Evolutionary conservation across 805 yeast genomes (phyloP), one percentile per base, ranked within the genome.

Genomic region (Saccharomycopsis selenospora): DNA sequence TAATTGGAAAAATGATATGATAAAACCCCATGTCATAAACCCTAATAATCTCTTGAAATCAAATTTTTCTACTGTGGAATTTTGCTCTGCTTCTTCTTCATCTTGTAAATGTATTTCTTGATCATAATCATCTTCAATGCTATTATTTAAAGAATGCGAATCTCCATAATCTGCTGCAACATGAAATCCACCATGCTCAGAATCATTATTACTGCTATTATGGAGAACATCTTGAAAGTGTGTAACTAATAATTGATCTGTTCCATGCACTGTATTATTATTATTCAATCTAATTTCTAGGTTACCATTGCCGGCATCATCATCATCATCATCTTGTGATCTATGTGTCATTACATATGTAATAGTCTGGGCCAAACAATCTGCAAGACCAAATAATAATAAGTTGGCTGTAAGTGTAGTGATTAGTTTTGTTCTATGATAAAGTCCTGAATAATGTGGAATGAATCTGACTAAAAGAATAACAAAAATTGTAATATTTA

Each of bases 321-420:
- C 17, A 18, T 24, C 13, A 13, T 11, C 10, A 26, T 33, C 45
- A 11, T 29, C 20, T 20, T 43, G 22, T 14, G 38, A 47, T 36
- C 14, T 27, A 22, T 50, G 44, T 3, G 61, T 51, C 38, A 50
- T 48, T 41, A 67, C 62, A 28, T 72, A 65, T 3, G 76, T 59
- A 3, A 88, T 69, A 2, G 84, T 73, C 63, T 91, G 98, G 0
- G 98, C 98, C 53, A 90, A 61, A 0, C 90, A 78, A 61, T 91
- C 98, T 0, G 97, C 89, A n/a, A 88, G 79, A 0, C 96, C 96
- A 62, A 80, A 86, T 3, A 91, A 68, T 3, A 90, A 79, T 25
- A 85, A 66, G 59, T 91, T 91, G 1, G 96, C 82, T 22, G 81
- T 76, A 50, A 87, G 76, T 30, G 89, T 85, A 13, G 96, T 87